Base-by-base conservation (phyloP, 1,284 basidiomycete species). In the Puccinia polysora region DNA sequence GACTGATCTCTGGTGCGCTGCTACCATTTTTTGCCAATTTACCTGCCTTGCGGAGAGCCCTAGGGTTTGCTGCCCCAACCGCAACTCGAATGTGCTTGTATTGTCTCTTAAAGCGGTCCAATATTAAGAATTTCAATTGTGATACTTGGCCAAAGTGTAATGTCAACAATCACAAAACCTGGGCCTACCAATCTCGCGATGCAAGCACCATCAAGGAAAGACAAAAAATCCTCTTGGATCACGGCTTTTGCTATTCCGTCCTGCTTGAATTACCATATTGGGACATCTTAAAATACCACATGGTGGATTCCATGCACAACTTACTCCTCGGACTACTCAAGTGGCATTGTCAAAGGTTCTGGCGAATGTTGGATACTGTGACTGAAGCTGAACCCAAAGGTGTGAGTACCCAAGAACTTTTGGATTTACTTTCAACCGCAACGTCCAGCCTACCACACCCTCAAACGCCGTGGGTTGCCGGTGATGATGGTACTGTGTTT, bases 271-370 rank as follows among this genome's bases (percentile, higher is more conserved):
- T 63, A 18, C 28, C 28, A 5, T 63, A 63, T 47, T 63, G 60
- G 60, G 30, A 63, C 20, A 45, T 63, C 10, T 20, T 45, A 14
- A 25, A 63, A 2, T 45, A 63, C 30, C 60, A 63, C 28, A 40
- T 63, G 40, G 36, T 63, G 8, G 40, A 63, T 25, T 43, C 60
- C 14, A 63, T 63, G 60, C 60, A 63, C 30, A 63, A 63, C 40
- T 18, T 63, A 2, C 28, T 63, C 2, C 40, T 63, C 18, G 60
- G 60, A 18, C 15, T 63, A 4, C 40, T 63, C 12, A 36, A 30
- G 3, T 63, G 60, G 60, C 60, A 63, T 63, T 47, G 40, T 28
- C 36, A 25, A 23, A n/a, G 40, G 40, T 63, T 63, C 45, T 47
- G 40, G 60, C 28, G 20, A n/a, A 63, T 63, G 60, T 63, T 40